phyloP scores from a whole-genome alignment of 2,329 filamentous ascomycete species.

The Cladorrhinum sp. region DNA sequence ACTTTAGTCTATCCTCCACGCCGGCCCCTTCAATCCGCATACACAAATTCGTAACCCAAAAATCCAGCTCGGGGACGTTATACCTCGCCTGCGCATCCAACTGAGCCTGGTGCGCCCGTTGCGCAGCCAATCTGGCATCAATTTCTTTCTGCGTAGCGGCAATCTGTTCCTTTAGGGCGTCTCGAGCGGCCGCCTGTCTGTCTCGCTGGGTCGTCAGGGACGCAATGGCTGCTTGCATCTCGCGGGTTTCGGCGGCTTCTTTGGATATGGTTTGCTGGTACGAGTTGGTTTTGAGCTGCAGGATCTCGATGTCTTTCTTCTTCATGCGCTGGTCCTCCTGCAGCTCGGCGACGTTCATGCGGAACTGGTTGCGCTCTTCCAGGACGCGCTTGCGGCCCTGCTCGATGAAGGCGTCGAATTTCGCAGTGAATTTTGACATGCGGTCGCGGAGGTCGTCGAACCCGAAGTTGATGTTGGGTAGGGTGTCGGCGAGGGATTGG shows the following conservation, averaged over 20 bases:
- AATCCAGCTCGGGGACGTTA: slow-evolving; percentile 90
- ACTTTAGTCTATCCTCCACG: slow-evolving; percentile 79
- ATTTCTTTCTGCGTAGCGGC: slow-evolving; percentile 68
- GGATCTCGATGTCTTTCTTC: slow-evolving; percentile 81
- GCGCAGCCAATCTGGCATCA: slow-evolving; percentile 65
- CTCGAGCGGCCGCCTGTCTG: slow-evolving; percentile 54
- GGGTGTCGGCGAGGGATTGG: slow-evolving; percentile 65
- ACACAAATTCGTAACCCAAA: slow-evolving; percentile 91
- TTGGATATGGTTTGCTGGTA: slow-evolving; percentile 73
- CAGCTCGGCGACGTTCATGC: slow-evolving; percentile 82
- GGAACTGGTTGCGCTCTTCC: slow-evolving; percentile 91
- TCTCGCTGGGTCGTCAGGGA: slow-evolving; percentile 59
- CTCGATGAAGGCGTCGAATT: slow-evolving; percentile 93
- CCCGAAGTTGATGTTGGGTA: slow-evolving; percentile 90
- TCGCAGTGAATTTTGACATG: slow-evolving; percentile 87
- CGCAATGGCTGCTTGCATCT: slow-evolving; percentile 65
- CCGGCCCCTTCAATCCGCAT: slow-evolving; percentile 87
- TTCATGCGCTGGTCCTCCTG: slow-evolving; percentile 92
- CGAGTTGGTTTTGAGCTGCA: slow-evolving; percentile 65
- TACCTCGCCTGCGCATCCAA: slow-evolving; percentile 80
- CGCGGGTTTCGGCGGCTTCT: slow-evolving; percentile 71
- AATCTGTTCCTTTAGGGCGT: slow-evolving; percentile 59
- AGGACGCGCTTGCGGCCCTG: slow-evolving; percentile 83
- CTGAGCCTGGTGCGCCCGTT: slow-evolving; percentile 67
- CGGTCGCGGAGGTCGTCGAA: slow-evolving; percentile 93